These are phyloP conservation scores for Porcisia hertigi DNA, from an alignment of 208 protist genomes.

Conservation along the genomic window DNA sequence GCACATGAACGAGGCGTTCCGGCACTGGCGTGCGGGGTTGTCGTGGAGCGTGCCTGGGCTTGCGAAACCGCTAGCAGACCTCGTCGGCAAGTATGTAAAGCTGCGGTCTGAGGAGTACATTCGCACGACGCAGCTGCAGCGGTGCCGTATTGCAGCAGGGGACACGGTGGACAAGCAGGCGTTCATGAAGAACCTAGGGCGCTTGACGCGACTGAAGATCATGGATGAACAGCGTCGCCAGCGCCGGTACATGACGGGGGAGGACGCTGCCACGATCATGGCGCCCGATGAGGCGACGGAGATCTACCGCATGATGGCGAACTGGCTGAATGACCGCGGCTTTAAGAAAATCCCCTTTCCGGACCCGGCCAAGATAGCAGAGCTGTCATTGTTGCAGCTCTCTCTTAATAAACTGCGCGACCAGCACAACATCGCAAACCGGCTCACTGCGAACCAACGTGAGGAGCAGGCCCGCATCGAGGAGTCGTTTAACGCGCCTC, in stretches of 20 bases:
- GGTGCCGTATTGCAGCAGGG: constrained; percentile 98
- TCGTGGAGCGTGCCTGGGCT: constrained; percentile 99
- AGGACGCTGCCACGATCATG: constrained; percentile 91
- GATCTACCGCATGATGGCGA: constrained; percentile 99
- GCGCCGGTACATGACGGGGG: constrained; percentile 98
- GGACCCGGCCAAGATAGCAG: constrained; percentile 99
- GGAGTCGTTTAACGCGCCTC: constrained; percentile 99
- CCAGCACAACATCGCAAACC: constrained; percentile 98
- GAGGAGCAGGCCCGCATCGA: constrained; percentile 99
- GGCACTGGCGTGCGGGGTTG: constrained; percentile 99
- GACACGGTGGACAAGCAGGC: constrained; percentile 99
- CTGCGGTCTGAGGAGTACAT: constrained; percentile 99
- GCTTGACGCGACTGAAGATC: constrained; percentile 99
- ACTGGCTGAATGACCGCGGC: constrained; percentile 99
- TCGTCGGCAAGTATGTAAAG: constrained; percentile 99
- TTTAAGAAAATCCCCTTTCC: constrained; percentile 99
- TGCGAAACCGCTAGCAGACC: constrained; percentile 97
- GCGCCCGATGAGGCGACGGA: constrained; percentile 97
- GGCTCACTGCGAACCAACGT: constrained; percentile 98
- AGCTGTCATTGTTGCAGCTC: constrained; percentile 99
- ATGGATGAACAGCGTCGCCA: constrained; percentile 99
- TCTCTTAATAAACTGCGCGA: constrained; percentile 99
- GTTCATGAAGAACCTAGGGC: constrained; percentile 99
- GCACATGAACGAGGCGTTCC: constrained; percentile 99
- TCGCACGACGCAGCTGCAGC: constrained; percentile 98